Evolutionary conservation across 2,329 filamentous ascomycete genomes (phyloP).

Genomic region (Hypoxylon sp.): DNA sequence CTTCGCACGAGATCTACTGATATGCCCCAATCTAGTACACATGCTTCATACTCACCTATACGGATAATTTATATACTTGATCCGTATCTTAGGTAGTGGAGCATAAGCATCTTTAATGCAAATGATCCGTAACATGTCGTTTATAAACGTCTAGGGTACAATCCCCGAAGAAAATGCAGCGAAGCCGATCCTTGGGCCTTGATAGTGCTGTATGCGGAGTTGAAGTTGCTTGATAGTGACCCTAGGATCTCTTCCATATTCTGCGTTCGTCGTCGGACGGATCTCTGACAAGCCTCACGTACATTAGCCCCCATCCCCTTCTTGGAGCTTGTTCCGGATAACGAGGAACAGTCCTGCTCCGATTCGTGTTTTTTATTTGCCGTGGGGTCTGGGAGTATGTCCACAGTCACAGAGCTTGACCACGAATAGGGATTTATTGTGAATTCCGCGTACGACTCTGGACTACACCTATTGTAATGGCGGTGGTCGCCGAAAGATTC

Average conservation of each 20-base stretch:
- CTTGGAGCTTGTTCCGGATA: neutral
- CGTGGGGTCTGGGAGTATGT: neutral
- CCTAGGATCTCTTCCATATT: constrained; percentile 15
- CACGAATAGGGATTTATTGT: constrained; percentile 34
- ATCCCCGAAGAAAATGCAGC: constrained; percentile 14
- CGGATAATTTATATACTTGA: too few relatives aligned
- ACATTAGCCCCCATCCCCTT: neutral
- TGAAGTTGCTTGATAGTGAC: constrained; percentile 18
- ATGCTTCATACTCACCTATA: too few relatives aligned
- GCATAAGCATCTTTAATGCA: neutral
- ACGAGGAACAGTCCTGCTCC: neutral
- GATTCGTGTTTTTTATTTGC: neutral
- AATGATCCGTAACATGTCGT: too few relatives aligned
- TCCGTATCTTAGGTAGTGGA: neutral
- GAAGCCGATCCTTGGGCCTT: constrained; percentile 22
- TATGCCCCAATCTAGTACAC: too few relatives aligned
- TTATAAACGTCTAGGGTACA: neutral
- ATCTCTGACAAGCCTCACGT: neutral
- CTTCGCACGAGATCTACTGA: too few relatives aligned
- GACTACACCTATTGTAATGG: constrained; percentile 15
- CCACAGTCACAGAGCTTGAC: neutral
- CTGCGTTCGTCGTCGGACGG: neutral
- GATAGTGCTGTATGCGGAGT: constrained; percentile 17
- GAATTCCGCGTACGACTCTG: constrained; percentile 37
- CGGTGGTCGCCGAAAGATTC: neutral